Evolutionary conservation across 2,329 filamentous ascomycete genomes (phyloP).

Genomic region (Cladosporium austrohemisphaericum): DNA sequence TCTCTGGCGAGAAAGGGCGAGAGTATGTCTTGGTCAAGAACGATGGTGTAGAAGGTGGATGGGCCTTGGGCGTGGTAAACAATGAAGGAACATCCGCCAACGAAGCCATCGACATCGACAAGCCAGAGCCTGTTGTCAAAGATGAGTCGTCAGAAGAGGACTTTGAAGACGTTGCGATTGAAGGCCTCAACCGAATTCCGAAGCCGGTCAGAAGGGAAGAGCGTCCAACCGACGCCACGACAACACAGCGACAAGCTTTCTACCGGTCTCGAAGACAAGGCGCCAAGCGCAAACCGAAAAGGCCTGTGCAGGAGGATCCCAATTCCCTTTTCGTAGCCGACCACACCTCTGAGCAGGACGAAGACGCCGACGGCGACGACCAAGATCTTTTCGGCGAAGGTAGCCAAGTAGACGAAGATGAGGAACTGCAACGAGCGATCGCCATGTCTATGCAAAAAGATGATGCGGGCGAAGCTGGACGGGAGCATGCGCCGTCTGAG

Average conservation of each 20-base stretch:
- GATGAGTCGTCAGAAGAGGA: constrained; percentile 58
- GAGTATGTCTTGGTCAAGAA: constrained; percentile 98
- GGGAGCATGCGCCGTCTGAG: constrained; percentile 2
- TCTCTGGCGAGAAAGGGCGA: constrained; percentile 80
- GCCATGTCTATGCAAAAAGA: constrained; percentile 71
- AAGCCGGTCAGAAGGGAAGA: constrained; percentile 48
- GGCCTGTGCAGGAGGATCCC: constrained; percentile 36
- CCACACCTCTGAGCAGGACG: constrained; percentile 28
- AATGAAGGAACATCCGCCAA: constrained; percentile 74
- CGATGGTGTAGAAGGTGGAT: constrained; percentile 89
- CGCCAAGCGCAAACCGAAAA: constrained; percentile 19
- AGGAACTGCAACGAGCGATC: constrained; percentile 77
- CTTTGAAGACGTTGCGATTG: constrained; percentile 90
- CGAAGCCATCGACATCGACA: constrained; percentile 90
- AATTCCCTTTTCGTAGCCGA: constrained; percentile 56
- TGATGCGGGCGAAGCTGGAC: constrained; percentile 40
- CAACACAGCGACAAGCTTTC: constrained; percentile 45
- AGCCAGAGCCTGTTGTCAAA: constrained; percentile 46
- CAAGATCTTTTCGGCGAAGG: constrained; percentile 59
- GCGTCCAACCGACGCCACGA: constrained; percentile 38
- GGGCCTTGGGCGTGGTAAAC: constrained; percentile 90
- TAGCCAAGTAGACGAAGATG: constrained; percentile 58
- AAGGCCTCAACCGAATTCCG: constrained; percentile 80
- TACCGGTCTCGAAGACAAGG: constrained; percentile 42
- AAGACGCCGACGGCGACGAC: constrained; percentile 31